Conservation (phyloP, 2,329 filamentous ascomycete species). For the Cercospora sp. region DNA sequence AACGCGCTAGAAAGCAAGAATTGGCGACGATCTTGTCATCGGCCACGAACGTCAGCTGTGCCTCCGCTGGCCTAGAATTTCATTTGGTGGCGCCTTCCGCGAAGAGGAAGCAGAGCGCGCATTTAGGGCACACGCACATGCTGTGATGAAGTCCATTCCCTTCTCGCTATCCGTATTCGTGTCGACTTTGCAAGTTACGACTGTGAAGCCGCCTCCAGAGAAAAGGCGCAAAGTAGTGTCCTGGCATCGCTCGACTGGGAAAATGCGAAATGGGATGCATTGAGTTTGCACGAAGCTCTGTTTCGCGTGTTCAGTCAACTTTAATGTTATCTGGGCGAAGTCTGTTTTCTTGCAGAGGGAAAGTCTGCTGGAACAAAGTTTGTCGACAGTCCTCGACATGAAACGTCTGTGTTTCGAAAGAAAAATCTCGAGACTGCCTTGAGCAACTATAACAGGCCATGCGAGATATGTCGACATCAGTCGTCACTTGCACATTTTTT, state of each 20-base stretch:
- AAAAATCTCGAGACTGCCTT: background rate
- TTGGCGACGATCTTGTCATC: constrained; percentile 20
- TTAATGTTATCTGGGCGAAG: background rate
- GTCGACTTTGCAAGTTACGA: background rate
- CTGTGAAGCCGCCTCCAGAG: background rate
- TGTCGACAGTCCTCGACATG: background rate
- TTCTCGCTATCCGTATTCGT: background rate
- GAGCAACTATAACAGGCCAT: background rate
- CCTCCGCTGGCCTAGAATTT: background rate
- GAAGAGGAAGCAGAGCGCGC: background rate
- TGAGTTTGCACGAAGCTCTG: constrained; percentile 4
- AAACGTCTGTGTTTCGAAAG: constrained; percentile 1
- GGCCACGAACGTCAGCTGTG: constrained; percentile 21
- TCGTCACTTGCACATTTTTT: background rate
- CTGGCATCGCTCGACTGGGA: background rate
- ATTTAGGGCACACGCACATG: background rate
- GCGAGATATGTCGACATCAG: background rate
- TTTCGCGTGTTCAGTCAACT: constrained; percentile 5
- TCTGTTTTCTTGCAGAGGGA: background rate
- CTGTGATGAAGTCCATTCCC: background rate
- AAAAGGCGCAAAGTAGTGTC: background rate
- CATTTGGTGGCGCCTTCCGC: background rate
- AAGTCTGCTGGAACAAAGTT: constrained; percentile 8
- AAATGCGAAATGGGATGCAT: constrained; percentile 13
- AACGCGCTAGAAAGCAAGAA: constrained; percentile 13